Evolutionary conservation across 352 stramenopile genomes (phyloP).

Genomic region (Phytophthora syringae): DNA sequence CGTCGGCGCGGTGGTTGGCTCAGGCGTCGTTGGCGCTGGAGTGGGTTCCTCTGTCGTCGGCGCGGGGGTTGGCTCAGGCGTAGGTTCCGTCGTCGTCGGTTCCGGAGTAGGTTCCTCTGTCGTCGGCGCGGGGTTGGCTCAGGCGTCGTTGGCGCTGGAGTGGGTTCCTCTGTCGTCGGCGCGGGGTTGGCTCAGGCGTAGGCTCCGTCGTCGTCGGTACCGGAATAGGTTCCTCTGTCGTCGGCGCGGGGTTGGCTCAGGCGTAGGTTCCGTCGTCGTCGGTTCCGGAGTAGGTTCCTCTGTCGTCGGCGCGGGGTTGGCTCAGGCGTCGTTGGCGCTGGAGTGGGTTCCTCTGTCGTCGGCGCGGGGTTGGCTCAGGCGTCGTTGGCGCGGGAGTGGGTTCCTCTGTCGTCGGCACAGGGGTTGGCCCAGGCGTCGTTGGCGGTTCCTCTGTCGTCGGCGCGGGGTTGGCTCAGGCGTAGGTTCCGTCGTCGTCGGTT

Average conservation of each 20-base stretch:
- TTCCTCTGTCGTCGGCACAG: conserved; percentile 1
- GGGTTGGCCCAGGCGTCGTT: conserved; percentile 3
- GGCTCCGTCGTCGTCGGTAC: neutral
- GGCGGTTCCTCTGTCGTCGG: neutral
- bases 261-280: neutral
- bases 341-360: neutral
- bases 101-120: no score
- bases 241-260: neutral
- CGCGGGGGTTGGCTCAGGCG: neutral
- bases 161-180: neutral
- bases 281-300: conserved; percentile 2
- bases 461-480: neutral
- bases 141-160: neutral
- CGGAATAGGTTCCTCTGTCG: no score
- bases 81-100: neutral
- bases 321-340: neutral
- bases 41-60: conserved; percentile 6
- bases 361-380: neutral
- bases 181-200: no score
- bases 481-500: neutral
- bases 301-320: conserved; percentile 1
- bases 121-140: no score
- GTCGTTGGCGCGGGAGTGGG: neutral
- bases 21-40: neutral
- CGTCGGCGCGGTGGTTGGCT: neutral